Conservation (phyloP, 495 filamentous ascomycete genomes). For the Aspergillus diversus region DNA sequence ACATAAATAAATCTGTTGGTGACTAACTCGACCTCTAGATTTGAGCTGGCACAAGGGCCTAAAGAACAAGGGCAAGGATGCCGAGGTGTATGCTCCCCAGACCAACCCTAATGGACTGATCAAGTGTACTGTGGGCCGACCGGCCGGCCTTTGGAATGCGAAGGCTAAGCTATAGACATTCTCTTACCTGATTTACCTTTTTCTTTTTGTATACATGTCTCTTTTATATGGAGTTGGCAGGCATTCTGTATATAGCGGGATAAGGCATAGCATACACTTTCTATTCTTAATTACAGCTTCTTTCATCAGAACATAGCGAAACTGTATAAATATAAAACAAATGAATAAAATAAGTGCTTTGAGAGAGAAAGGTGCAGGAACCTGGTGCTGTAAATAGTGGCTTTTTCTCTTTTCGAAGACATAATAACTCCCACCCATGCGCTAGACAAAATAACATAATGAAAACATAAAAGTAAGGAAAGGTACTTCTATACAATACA, state of each 20-base stretch:
- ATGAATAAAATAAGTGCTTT: constrained; percentile 8
- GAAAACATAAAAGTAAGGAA: constrained; percentile 20
- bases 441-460: constrained; percentile 43
- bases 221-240: constrained; percentile 23
- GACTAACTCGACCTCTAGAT: constrained; percentile 53
- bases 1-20: constrained; percentile 11
- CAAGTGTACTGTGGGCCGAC: constrained; percentile 85
- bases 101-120: constrained; percentile 93
- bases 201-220: background rate
- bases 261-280: constrained; percentile 22
- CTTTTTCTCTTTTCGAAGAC: constrained; percentile 13
- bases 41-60: constrained; percentile 95
- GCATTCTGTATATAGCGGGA: constrained; percentile 30
- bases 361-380: constrained; percentile 28
- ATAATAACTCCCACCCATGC: constrained; percentile 53
- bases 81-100: constrained; percentile 94
- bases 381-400: background rate
- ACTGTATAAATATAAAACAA: constrained; percentile 12
- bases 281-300: background rate
- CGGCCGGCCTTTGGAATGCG: constrained; percentile 25
- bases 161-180: constrained; percentile 47
- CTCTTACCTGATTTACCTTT: constrained; percentile 12
- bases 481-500: constrained; percentile 37
- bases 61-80: constrained; percentile 96
- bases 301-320: background rate